phyloP scores from a whole-genome alignment of 352 stramenopile species.

The Pythium rishiriense region DNA sequence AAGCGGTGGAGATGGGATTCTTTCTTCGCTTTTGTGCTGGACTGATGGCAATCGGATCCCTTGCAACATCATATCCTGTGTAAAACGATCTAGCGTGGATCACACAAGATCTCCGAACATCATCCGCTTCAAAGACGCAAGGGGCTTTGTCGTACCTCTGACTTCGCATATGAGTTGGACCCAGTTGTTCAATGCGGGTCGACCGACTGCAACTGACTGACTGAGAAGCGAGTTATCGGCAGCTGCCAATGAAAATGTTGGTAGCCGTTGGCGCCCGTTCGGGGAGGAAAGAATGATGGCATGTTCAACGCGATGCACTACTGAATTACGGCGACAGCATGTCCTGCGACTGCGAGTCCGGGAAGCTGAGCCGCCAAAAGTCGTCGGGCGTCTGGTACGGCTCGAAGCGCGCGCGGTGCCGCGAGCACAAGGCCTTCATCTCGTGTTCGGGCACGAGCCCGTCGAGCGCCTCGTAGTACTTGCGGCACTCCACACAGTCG shows the following conservation, averaged over 20 bases:
- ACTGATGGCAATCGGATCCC: conserved; percentile 15
- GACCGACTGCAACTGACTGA: conserved; percentile 5
- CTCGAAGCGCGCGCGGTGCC: conserved; percentile 70
- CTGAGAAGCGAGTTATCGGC: conserved; percentile 8
- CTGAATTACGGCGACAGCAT: neutral
- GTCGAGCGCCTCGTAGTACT: conserved; percentile 77
- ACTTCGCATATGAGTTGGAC: conserved; percentile 14
- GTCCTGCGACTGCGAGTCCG: conserved; percentile 44
- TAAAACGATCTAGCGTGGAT: neutral
- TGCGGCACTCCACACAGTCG: conserved; percentile 74
- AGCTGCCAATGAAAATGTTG: conserved; percentile 10
- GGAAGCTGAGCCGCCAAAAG: conserved; percentile 85
- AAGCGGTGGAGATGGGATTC: conserved; percentile 14
- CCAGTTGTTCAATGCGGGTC: conserved; percentile 7
- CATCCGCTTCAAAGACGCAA: neutral
- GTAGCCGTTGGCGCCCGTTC: neutral
- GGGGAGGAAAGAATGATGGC: neutral
- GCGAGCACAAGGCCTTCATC: conserved; percentile 61
- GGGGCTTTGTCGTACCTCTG: neutral
- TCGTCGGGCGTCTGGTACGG: conserved; percentile 83
- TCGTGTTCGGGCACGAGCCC: conserved; percentile 39
- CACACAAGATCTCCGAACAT: neutral
- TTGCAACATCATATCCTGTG: neutral
- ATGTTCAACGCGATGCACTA: neutral
- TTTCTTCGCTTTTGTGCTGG: conserved; percentile 23